A percentile compares a stretch with the other conserved stretches of the same genome.
Evolutionary conservation across 1,139 yeast species (phyloP).

Genomic region (Spencermartinsiella ligniputridi): DNA sequence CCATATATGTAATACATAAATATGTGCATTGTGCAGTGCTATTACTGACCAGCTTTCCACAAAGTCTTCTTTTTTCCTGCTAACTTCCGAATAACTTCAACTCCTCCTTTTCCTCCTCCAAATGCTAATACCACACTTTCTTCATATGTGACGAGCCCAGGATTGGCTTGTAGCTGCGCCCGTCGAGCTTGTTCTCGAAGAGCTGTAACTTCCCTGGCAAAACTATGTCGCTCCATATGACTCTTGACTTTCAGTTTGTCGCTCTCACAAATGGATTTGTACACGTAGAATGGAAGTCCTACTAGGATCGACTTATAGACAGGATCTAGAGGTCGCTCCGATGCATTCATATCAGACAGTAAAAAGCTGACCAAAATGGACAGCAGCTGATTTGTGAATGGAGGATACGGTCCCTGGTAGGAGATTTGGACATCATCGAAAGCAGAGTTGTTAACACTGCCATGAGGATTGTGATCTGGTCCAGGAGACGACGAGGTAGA

Average conservation of each 20-base stretch:
- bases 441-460: background rate
- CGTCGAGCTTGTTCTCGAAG: slow-evolving; percentile 25
- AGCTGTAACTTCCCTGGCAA: slow-evolving; percentile 27
- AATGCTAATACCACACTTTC: slow-evolving; percentile 35
- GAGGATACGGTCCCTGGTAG: slow-evolving; percentile 34
- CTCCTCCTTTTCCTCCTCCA: slow-evolving; percentile 34
- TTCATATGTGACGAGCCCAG: slow-evolving; percentile 20
- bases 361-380: slow-evolving; percentile 24
- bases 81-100: slow-evolving; percentile 32
- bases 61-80: slow-evolving; percentile 28
- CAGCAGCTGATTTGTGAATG: slow-evolving; percentile 28
- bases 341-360: slow-evolving; percentile 21
- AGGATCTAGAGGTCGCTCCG: slow-evolving; percentile 20
- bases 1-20: background rate
- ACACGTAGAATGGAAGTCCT: slow-evolving; percentile 27
- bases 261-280: slow-evolving; percentile 30
- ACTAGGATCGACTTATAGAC: slow-evolving; percentile 19
- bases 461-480: background rate
- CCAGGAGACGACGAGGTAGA: slow-evolving; percentile 6
- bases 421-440: slow-evolving; percentile 20
- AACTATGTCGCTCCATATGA: slow-evolving; percentile 31
- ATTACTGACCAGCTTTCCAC: slow-evolving; percentile 29
- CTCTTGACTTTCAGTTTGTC: slow-evolving; percentile 24
- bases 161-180: slow-evolving; percentile 7
- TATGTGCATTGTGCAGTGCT: background rate